Conservation (phyloP, 1,284 basidiomycete genomes). For the Rhodotorula sp. region DNA sequence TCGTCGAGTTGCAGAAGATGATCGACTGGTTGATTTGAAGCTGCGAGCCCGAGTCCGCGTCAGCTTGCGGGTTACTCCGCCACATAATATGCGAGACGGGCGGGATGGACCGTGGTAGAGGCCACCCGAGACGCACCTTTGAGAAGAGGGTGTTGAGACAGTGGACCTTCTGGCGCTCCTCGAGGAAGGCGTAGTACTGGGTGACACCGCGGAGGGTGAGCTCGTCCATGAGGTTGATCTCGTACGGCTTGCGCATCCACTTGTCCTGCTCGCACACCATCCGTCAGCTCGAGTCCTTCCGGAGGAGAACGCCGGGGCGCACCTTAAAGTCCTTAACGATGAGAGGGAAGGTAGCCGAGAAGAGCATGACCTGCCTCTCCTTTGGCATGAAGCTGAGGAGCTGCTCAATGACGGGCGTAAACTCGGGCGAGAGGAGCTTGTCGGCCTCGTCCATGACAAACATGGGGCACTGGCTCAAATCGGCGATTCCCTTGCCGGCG, state of each 20-base stretch:
- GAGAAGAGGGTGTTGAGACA: constrained; percentile 97
- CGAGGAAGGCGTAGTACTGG: constrained; percentile 98
- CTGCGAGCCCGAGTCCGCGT: constrained; percentile 52
- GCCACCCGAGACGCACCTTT: constrained; percentile 62
- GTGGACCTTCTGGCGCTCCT: constrained; percentile 98
- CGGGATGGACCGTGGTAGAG: not conserved
- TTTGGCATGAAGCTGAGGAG: constrained; percentile 79
- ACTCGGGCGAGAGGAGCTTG: constrained; percentile 95
- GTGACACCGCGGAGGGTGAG: constrained; percentile 97
- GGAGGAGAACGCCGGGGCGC: constrained; percentile 37
- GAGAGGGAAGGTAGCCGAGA: constrained; percentile 98
- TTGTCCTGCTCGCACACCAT: constrained; percentile 67
- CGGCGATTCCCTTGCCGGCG: constrained; percentile 88
- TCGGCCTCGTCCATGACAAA: constrained; percentile 99
- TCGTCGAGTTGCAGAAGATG: constrained; percentile 99
- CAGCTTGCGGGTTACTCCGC: not conserved
- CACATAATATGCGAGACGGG: not conserved
- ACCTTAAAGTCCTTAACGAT: constrained; percentile 99
- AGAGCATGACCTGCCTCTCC: constrained; percentile 95
- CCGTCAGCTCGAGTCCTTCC: too few species aligned
- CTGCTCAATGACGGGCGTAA: constrained; percentile 98
- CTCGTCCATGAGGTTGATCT: constrained; percentile 99
- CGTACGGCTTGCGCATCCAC: constrained; percentile 94
- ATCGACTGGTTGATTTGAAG: constrained; percentile 99
- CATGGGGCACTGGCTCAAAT: constrained; percentile 88